These are phyloP conservation scores for Auriscalpium orientale DNA, from an alignment of 768 basidiomycete species.

Conservation along the genomic window DNA sequence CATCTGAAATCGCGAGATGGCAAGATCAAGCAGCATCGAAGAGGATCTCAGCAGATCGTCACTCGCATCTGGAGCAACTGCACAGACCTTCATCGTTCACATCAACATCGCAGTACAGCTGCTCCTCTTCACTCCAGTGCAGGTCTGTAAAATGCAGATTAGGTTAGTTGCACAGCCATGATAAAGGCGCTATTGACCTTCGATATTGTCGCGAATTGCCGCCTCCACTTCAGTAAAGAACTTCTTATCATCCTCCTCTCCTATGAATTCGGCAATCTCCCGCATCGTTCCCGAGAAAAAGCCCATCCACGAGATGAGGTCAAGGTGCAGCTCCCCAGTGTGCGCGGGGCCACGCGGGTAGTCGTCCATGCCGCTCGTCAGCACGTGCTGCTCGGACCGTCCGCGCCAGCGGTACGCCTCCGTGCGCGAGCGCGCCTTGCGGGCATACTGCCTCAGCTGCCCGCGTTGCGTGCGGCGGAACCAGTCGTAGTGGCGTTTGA, in stretches of 20 bases:
- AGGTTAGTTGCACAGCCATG: not conserved
- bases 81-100: slow-evolving; percentile 73
- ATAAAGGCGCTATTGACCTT: slow-evolving; percentile 39
- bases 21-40: not conserved
- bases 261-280: slow-evolving; percentile 80
- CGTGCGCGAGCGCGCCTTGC: slow-evolving; percentile 75
- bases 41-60: not conserved
- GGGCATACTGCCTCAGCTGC: slow-evolving; percentile 84
- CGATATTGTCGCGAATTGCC: slow-evolving; percentile 79
- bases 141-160: slow-evolving; percentile 47
- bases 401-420: slow-evolving; percentile 97
- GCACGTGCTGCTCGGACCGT: slow-evolving; percentile 73
- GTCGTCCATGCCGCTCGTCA: slow-evolving; percentile 96
- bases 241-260: slow-evolving; percentile 75
- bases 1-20: slow-evolving; percentile 43
- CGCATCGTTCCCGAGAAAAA: slow-evolving; percentile 94
- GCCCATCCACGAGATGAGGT: slow-evolving; percentile 93
- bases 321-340: slow-evolving; percentile 86
- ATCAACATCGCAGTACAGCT: slow-evolving; percentile 91
- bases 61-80: slow-evolving; percentile 1
- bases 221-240: slow-evolving; percentile 72
- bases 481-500: slow-evolving; percentile 93
- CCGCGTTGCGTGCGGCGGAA: slow-evolving; percentile 92
- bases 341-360: slow-evolving; percentile 89
- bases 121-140: slow-evolving; percentile 83